These are phyloP conservation scores for Besnoitia besnoiti DNA, from an alignment of 169 alveolate genomes.

Conservation along the genomic window DNA sequence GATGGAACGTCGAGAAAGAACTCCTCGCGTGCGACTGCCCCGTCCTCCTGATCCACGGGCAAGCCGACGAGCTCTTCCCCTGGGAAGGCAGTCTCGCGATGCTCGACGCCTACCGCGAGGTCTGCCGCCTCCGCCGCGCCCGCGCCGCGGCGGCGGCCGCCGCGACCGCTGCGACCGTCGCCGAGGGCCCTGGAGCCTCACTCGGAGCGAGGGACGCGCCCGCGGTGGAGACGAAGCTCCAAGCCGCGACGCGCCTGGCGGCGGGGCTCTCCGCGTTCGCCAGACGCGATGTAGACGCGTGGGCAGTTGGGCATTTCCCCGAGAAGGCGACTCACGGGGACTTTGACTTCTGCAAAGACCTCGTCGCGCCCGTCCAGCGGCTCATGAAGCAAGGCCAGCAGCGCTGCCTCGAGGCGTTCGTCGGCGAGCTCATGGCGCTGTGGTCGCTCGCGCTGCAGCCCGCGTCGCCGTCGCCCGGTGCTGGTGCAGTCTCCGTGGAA, in stretches of 20 bases:
- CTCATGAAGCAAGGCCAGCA: conserved; percentile 44
- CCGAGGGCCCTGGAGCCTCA: conserved; percentile 25
- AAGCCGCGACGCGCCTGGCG: background rate
- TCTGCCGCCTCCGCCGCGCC: background rate
- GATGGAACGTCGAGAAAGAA: conserved; percentile 77
- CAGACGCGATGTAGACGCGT: background rate
- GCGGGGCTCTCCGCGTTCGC: background rate
- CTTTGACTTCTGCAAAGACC: conserved; percentile 68
- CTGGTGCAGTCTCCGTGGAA: background rate
- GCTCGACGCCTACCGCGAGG: conserved; percentile 20
- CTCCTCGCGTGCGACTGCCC: conserved; percentile 74
- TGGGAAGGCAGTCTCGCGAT: conserved; percentile 19
- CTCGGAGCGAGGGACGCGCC: background rate
- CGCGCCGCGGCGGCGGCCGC: conserved; percentile 35
- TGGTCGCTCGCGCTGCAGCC: background rate
- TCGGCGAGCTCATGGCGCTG: background rate
- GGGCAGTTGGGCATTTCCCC: conserved; percentile 71
- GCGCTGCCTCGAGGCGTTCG: conserved; percentile 12
- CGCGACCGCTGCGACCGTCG: background rate
- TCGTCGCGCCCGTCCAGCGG: conserved; percentile 68
- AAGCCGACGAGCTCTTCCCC: conserved; percentile 35
- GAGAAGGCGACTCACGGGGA: conserved; percentile 73
- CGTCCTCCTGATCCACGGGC: conserved; percentile 76
- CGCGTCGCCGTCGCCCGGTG: background rate
- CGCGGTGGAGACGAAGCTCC: background rate